Evolutionary conservation across 148 eudicot genomes (phyloP), one percentile per base, ranked within the genome.

Genomic region (Silene conica): DNA sequence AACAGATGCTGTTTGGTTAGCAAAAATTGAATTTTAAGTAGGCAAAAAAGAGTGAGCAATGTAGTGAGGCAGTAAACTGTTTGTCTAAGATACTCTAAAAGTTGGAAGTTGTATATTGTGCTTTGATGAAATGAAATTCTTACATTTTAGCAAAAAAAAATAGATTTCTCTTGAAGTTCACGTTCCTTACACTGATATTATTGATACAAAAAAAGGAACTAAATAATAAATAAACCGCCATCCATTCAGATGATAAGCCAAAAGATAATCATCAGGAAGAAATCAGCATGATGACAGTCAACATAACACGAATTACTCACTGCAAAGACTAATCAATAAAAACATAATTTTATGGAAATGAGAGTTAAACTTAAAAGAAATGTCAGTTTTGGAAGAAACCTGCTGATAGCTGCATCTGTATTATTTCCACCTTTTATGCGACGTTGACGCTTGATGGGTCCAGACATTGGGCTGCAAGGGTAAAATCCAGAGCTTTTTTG

Each of bases 401-500:
- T 90, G 94, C 87, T 73, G 89, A 85, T 45, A 92, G 80, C 68
- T 87, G 88, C 73, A 83, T 80, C 58, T 77, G 85, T 64, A 92
- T 89, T 66, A 73, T 80, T 76, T 87, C 90, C 75, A 96, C 81
- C 76, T 81, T 92, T 71, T 85, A 92, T 46, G 82, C 71, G 46
- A 89, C 89, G 80, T 90, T 96, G 75, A 78, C 73, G 80, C 84
- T 79, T 6, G 84, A 89, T 25, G 94, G 96, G 71, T 85, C 94
- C 77, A 89, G 31, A 74, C 83, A 79, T 65, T 85, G 88, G 72
- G 94, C 92, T 15, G 96, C 96, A 85, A 80, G 82, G 71, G 94
- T 94, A 82, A 86, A 96, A 64, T 89, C 96, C 73, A 90, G 81
- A 59, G 97, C 99, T 84, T 89, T 97, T 84, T 82, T 84, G 83